phyloP scores from a whole-genome alignment of 192 early-diverging fungal species.

The Endogone sp. region DNA sequence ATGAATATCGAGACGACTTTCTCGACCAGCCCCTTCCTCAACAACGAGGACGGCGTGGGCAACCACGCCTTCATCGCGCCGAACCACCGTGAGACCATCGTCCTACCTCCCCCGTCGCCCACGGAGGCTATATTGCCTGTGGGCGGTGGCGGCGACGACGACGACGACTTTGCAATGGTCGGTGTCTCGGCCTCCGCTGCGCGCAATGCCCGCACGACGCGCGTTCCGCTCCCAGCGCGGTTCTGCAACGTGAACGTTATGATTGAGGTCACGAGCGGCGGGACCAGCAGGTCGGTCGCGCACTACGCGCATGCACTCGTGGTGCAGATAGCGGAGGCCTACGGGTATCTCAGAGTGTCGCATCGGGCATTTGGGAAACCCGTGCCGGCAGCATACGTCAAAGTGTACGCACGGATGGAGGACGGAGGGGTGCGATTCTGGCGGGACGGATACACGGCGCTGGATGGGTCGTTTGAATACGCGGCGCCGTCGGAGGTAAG shows the following conservation, averaged over 20 bases:
- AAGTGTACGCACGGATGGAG: constrained; percentile 40
- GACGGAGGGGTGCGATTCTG: constrained; percentile 31
- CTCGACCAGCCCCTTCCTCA: constrained; percentile 36
- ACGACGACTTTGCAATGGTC: constrained; percentile 5
- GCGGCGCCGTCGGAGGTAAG: constrained; percentile 25
- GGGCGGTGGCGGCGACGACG: not conserved
- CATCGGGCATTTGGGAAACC: constrained; percentile 23
- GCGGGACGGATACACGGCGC: constrained; percentile 50
- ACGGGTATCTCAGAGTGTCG: constrained; percentile 33
- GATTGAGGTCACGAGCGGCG: constrained; percentile 25
- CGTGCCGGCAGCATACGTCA: constrained; percentile 42
- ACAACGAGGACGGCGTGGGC: constrained; percentile 5
- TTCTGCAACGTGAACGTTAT: not conserved
- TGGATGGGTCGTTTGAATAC: constrained; percentile 46
- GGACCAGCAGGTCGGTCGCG: constrained; percentile 24
- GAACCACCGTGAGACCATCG: constrained; percentile 18
- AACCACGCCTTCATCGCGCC: constrained; percentile 36
- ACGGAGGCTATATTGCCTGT: not conserved
- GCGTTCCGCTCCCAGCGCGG: not conserved
- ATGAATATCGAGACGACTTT: constrained; percentile 50
- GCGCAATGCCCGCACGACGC: not conserved
- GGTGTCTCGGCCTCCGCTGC: not conserved
- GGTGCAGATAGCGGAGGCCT: constrained; percentile 34
- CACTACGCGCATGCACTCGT: constrained; percentile 37
- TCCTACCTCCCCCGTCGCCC: not conserved